Evolutionary conservation across 2,329 filamentous ascomycete species (phyloP).

Genomic region (Paraphoma sp.): DNA sequence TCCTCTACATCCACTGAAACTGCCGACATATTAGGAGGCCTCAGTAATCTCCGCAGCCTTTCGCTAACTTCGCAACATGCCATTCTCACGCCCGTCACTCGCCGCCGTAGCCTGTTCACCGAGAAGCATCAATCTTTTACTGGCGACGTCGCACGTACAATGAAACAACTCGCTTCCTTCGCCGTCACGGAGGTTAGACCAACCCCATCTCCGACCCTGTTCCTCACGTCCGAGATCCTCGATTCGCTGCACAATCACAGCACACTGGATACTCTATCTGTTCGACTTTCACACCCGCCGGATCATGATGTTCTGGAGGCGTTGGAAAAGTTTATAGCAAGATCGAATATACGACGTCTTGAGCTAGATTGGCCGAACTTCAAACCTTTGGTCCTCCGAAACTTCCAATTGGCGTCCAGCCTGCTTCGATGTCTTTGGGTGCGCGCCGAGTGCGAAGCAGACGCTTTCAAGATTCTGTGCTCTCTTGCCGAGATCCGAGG

Average conservation of each 20-base stretch:
- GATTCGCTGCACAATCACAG: slow-evolving; percentile 23
- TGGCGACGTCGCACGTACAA: slow-evolving; percentile 16
- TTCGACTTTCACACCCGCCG: slow-evolving; percentile 25
- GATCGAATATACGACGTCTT: slow-evolving; percentile 19
- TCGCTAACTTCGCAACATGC: slow-evolving; percentile 29
- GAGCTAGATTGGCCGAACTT: slow-evolving; percentile 38
- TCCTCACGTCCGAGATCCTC: slow-evolving; percentile 30
- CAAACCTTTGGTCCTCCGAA: slow-evolving; percentile 17
- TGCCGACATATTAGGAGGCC: slow-evolving; percentile 22
- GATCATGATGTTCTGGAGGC: slow-evolving; percentile 19
- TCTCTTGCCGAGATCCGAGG: slow-evolving; percentile 13
- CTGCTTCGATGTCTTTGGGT: slow-evolving; percentile 25
- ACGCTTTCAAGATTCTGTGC: slow-evolving; percentile 21
- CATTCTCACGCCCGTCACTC: slow-evolving; percentile 11
- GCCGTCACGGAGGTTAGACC: slow-evolving; percentile 21
- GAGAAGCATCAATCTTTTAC: slow-evolving; percentile 24
- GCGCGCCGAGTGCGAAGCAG: slow-evolving; percentile 11
- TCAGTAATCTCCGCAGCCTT: slow-evolving; percentile 25
- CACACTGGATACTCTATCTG: slow-evolving; percentile 18
- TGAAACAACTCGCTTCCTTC: slow-evolving; percentile 25
- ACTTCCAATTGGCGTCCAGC: slow-evolving; percentile 15
- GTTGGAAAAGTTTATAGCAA: slow-evolving; percentile 21
- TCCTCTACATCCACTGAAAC: slow-evolving; percentile 22
- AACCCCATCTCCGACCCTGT: slow-evolving; percentile 14
- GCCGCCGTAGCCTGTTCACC: slow-evolving; percentile 16